Evolutionary conservation across 805 yeast genomes (phyloP), one percentile per base, ranked within the genome.

Genomic region (Lipomyces yamadae): DNA sequence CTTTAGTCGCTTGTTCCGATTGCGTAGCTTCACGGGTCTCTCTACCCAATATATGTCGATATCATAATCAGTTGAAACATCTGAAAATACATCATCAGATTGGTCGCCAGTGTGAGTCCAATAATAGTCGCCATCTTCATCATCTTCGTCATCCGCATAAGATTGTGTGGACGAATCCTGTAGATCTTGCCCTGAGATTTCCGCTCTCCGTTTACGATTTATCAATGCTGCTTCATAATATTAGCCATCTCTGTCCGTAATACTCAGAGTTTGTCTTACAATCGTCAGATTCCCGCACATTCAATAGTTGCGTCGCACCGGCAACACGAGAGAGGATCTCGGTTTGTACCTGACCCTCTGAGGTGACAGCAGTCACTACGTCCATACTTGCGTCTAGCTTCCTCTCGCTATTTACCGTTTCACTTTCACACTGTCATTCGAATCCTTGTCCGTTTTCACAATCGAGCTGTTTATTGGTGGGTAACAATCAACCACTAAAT

Each of bases 41-140:
- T 57, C 62, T 2, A 37, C 63, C 65, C 68, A 54, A 58, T 54
- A 61, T 34, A 61, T 61, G 35, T 65, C 68, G 33, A 65, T 58
- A 35, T 64, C 67, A 30, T 64, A 60, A 37, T 64, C 67, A 29
- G 67, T 56, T 7, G 67, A 60, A 37, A 56, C 64, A 33, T 53
- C 67, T 8, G 61, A 57, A 34, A 52, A 61, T 29, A 15, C 18
- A 24, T 29, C 55, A n/a, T 52, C 55, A n/a, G 55, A 52, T 29
- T 18, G 34, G 15, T 29, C 30, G 35, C 34, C 34, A 11, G 34
- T 32, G 29, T 32, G 55, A 15, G 24, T 52, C 55, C 55, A 52
- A 32, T 52, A 52, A 32, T 1, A 52, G 15, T 10, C 24, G 4
- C 4, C 55, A 2, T n/a, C 55, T 29, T 52, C 55, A 18, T 52